Evolutionary conservation across 108 stramenopile species (phyloP).

Genomic region (Fragilariopsis cylindrus): DNA sequence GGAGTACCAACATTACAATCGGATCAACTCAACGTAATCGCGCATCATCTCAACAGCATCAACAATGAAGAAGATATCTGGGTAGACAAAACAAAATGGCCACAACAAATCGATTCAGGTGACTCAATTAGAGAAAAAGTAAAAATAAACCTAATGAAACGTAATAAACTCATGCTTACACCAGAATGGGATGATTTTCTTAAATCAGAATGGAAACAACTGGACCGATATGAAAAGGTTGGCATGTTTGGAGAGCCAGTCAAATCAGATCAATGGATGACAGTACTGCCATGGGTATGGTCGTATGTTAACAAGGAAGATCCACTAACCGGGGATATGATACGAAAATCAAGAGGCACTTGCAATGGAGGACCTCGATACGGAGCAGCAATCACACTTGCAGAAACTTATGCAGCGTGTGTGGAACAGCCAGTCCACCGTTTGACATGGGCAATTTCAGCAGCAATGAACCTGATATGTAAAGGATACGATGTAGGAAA

Average conservation of each 20-base stretch:
- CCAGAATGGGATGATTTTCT: conserved; percentile 13
- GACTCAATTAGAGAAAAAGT: neutral
- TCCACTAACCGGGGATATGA: neutral
- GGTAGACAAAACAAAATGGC: neutral
- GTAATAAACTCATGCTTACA: neutral
- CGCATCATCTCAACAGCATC: neutral
- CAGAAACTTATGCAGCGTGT: conserved; percentile 23
- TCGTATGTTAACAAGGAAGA: conserved; percentile 11
- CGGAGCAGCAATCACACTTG: conserved; percentile 6
- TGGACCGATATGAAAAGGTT: conserved; percentile 8
- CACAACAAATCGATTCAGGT: neutral
- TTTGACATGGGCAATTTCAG: conserved; percentile 35
- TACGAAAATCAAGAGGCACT: conserved; percentile 6
- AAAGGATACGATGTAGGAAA: conserved; percentile 39
- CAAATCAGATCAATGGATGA: neutral
- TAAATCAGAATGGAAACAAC: conserved; percentile 18
- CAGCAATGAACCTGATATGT: conserved; percentile 12
- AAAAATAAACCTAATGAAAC: neutral
- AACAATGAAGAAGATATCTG: neutral
- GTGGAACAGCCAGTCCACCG: conserved; percentile 35
- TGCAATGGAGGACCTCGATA: conserved; percentile 25
- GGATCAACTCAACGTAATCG: conserved; percentile 20
- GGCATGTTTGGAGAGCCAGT: conserved; percentile 19
- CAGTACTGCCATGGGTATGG: conserved; percentile 25
- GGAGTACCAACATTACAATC: conserved; percentile 5